phyloP scores from a whole-genome alignment of 495 filamentous ascomycete genomes.

The Lasiosphaeris hirsuta region DNA sequence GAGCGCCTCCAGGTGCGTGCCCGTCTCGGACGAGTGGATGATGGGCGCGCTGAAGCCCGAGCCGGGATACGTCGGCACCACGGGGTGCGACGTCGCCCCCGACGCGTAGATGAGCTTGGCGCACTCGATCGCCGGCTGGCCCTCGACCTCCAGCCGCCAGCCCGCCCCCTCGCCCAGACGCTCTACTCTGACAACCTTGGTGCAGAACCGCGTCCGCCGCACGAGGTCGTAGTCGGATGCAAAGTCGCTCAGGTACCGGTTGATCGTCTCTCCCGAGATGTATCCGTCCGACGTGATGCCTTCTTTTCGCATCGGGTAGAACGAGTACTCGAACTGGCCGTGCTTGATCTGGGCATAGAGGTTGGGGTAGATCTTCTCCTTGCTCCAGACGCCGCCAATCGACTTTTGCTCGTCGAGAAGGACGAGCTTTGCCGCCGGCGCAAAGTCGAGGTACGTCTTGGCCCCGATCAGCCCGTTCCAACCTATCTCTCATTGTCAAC shows the following conservation, averaged over 20 bases:
- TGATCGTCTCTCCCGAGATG: constrained; percentile 29
- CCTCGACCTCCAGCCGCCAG: constrained; percentile 28
- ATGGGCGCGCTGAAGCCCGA: constrained; percentile 27
- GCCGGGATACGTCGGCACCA: constrained; percentile 35
- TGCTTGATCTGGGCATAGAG: constrained; percentile 39
- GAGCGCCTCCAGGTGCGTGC: constrained; percentile 19
- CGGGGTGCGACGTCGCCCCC: constrained; percentile 40
- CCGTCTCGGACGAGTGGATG: constrained; percentile 8
- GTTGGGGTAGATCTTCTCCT: constrained; percentile 37
- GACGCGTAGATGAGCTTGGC: constrained; percentile 46
- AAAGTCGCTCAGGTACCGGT: constrained; percentile 28
- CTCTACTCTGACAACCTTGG: too few species aligned
- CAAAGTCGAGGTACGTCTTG: constrained; percentile 42
- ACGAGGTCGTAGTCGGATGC: constrained; percentile 32
- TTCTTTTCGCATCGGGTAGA: constrained; percentile 32
- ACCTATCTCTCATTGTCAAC: constrained; percentile 25
- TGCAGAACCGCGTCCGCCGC: constrained; percentile 28
- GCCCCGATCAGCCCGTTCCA: constrained; percentile 42
- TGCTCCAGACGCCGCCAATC: constrained; percentile 44
- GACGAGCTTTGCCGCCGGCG: constrained; percentile 32
- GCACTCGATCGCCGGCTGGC: constrained; percentile 19
- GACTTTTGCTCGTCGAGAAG: constrained; percentile 39
- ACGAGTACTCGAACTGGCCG: constrained; percentile 38
- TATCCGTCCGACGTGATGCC: constrained; percentile 24
- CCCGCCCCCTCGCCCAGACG: constrained; percentile 3